These are phyloP conservation scores for Lobosporangium transversale DNA, from an alignment of 192 early-diverging fungal genomes.

Conservation along the genomic window DNA sequence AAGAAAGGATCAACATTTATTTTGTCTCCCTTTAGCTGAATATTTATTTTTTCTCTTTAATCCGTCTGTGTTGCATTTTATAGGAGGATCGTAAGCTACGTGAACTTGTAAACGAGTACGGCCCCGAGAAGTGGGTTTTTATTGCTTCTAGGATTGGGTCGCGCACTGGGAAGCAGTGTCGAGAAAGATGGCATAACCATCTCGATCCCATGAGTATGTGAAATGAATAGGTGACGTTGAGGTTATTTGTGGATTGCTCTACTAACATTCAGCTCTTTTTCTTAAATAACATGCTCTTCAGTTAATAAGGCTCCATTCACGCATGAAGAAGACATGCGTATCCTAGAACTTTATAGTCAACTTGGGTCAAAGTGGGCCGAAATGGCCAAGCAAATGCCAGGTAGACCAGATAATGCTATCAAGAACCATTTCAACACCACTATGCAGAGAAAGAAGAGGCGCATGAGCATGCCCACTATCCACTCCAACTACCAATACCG, in stretches of 20 bases:
- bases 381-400: slow-evolving; percentile 51
- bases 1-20: too few species aligned
- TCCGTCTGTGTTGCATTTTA: neutral
- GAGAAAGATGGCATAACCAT: slow-evolving; percentile 49
- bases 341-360: slow-evolving; percentile 40
- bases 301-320: slow-evolving; percentile 51
- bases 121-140: slow-evolving; percentile 52
- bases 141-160: slow-evolving; percentile 49
- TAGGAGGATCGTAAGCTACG: slow-evolving; percentile 44
- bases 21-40: too few species aligned
- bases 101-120: slow-evolving; percentile 42
- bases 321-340: slow-evolving; percentile 38
- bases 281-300: too few species aligned
- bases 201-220: slow-evolving; percentile 45
- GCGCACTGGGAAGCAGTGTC: slow-evolving; percentile 48
- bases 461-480: slow-evolving; percentile 33
- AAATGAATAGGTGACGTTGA: too few species aligned
- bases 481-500: slow-evolving; percentile 12
- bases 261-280: too few species aligned
- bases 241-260: too few species aligned
- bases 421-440: slow-evolving; percentile 54
- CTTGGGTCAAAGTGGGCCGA: slow-evolving; percentile 50
- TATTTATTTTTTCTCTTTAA: neutral
- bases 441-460: slow-evolving; percentile 47
- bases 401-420: slow-evolving; percentile 47